Evolutionary conservation across 179 eudicot species (phyloP).

Genomic region (Camellia oleifera): DNA sequence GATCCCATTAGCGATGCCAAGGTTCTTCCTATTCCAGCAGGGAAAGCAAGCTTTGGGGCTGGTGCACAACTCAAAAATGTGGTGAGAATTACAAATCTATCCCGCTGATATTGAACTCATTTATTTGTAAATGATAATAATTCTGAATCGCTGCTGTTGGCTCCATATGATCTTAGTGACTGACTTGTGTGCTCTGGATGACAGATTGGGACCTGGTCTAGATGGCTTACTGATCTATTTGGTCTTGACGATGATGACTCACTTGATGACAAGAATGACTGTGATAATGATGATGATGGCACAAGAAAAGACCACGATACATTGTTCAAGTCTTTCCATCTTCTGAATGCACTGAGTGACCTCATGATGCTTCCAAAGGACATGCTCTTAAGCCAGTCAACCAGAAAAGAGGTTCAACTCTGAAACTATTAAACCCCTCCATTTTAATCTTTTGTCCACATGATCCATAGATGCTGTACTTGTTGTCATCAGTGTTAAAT

Average conservation of each 20-base stretch:
- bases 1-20: slow-evolving; percentile 86
- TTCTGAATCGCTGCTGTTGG: neutral
- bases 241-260: slow-evolving; percentile 64
- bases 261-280: slow-evolving; percentile 28
- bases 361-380: slow-evolving; percentile 94
- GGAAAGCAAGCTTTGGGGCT: slow-evolving; percentile 88
- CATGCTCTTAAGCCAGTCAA: slow-evolving; percentile 57
- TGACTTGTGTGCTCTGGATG: slow-evolving; percentile 9
- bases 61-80: slow-evolving; percentile 95
- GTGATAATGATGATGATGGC: slow-evolving; percentile 23
- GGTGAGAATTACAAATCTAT: slow-evolving; percentile 38
- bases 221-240: slow-evolving; percentile 76
- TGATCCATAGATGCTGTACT: neutral
- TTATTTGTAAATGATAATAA: neutral
- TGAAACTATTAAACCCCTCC: neutral
- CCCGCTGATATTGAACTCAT: neutral
- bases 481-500: neutral
- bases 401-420: slow-evolving; percentile 70
- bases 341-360: slow-evolving; percentile 71
- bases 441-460: neutral
- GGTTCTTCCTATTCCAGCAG: slow-evolving; percentile 86
- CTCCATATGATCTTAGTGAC: neutral
- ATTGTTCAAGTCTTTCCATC: slow-evolving; percentile 52
- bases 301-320: slow-evolving; percentile 25
- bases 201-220: slow-evolving; percentile 94